These are phyloP conservation scores for Spergularia bocconei DNA, from an alignment of 148 eudicot species.

Conservation along the genomic window DNA sequence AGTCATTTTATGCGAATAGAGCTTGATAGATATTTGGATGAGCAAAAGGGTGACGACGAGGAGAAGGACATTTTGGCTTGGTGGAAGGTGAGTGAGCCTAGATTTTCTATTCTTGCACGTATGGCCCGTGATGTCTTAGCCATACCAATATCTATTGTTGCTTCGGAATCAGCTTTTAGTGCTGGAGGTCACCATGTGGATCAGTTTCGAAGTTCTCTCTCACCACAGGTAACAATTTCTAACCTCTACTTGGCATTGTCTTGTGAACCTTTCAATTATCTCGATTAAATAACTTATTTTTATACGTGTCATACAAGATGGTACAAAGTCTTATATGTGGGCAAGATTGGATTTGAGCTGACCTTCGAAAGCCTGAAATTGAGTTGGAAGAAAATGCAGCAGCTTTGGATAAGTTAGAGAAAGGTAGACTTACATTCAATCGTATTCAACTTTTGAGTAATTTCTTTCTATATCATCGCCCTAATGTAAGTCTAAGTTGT, in stretches of 20 bases:
- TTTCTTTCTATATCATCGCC: too few species aligned
- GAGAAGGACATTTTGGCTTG: background rate
- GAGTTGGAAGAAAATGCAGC: background rate
- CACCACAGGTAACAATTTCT: background rate
- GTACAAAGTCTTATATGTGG: slow-evolving; percentile 2
- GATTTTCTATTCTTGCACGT: slow-evolving; percentile 1
- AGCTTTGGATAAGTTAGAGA: background rate
- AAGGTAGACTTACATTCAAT: too few species aligned
- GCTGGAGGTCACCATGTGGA: slow-evolving; percentile 21
- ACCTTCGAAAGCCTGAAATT: background rate
- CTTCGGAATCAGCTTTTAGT: background rate
- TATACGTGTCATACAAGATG: background rate
- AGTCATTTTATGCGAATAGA: background rate
- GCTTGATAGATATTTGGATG: slow-evolving; percentile 6
- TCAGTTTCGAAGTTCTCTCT: slow-evolving; percentile 19
- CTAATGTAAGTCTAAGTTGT: too few species aligned
- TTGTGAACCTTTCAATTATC: too few species aligned
- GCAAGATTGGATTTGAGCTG: slow-evolving; percentile 10
- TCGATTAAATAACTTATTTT: too few species aligned
- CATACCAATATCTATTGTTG: slow-evolving; percentile 8
- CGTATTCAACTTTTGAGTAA: too few species aligned
- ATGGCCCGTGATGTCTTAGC: background rate
- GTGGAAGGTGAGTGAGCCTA: background rate
- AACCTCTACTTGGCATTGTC: too few species aligned
- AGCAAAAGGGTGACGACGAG: background rate